Evolutionary conservation across 2,329 filamentous ascomycete species (phyloP).

Genomic region (Penicillium frequentans): DNA sequence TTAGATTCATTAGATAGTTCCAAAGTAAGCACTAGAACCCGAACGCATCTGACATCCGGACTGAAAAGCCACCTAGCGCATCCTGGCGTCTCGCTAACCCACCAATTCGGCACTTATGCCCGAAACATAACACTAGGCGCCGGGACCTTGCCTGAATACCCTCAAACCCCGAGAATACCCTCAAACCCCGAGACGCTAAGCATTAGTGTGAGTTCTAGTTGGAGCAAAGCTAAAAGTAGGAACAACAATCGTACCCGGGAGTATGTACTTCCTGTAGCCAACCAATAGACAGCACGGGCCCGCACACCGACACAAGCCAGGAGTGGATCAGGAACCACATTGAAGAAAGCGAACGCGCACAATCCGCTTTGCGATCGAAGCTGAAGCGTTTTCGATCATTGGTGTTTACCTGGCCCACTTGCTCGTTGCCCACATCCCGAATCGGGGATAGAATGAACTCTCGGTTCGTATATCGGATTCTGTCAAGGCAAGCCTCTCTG

Average conservation of each 20-base stretch:
- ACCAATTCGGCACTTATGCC: neutral
- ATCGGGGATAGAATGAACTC: neutral
- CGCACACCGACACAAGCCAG: neutral
- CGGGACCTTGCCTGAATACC: neutral
- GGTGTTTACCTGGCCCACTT: neutral
- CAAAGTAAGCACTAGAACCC: neutral
- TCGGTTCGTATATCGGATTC: neutral
- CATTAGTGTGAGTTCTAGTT: neutral
- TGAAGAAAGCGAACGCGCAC: neutral
- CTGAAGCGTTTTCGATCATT: neutral
- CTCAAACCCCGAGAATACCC: no score
- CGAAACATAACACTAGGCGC: neutral
- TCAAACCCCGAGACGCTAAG: neutral
- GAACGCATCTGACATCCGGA: neutral
- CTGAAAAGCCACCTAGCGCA: neutral
- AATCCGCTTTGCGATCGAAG: slow-evolving; percentile 1
- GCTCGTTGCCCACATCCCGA: neutral
- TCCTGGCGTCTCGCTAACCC: neutral
- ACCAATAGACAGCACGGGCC: slow-evolving; percentile 1
- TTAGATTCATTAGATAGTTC: neutral
- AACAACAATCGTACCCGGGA: slow-evolving; percentile 2
- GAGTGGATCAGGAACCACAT: slow-evolving; percentile 2
- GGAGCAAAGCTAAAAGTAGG: neutral
- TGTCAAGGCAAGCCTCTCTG: neutral
- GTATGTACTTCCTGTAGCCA: slow-evolving; percentile 1